A percentile compares a stretch with the other conserved stretches of the same genome.
Evolutionary conservation across 345 rosid genomes (phyloP).

Genomic region (Iberis pinnata): DNA sequence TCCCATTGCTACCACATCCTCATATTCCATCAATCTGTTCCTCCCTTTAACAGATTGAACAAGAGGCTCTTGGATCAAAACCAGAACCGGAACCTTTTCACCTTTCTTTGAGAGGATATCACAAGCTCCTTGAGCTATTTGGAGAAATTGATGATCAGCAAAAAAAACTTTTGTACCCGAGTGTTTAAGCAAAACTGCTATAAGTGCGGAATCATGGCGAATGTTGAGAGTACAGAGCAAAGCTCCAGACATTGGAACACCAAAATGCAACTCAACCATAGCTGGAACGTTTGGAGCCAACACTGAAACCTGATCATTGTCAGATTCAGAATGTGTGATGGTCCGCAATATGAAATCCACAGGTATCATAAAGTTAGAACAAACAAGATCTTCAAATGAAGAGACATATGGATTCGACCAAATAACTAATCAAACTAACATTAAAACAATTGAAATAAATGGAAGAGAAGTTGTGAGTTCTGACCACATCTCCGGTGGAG

Average conservation of each 20-base stretch:
- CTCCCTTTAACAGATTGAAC: slow-evolving; percentile 3
- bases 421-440: too few species aligned
- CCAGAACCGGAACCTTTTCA: slow-evolving; percentile 34
- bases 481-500: slow-evolving; percentile 47
- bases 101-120: slow-evolving; percentile 33
- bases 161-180: slow-evolving; percentile 56
- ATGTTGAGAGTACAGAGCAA: slow-evolving; percentile 67
- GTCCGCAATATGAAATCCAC: too few species aligned
- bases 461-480: slow-evolving; percentile 1
- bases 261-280: slow-evolving; percentile 77
- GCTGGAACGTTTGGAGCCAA: slow-evolving; percentile 74
- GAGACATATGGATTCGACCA: not conserved
- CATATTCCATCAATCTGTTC: slow-evolving; percentile 37
- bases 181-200: slow-evolving; percentile 49
- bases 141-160: slow-evolving; percentile 53
- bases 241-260: slow-evolving; percentile 78
- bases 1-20: slow-evolving; percentile 47
- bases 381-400: not conserved
- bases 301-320: slow-evolving; percentile 43
- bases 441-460: too few species aligned
- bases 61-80: slow-evolving; percentile 41
- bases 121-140: slow-evolving; percentile 50
- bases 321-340: too few species aligned
- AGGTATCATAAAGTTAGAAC: not conserved
- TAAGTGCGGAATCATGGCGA: slow-evolving; percentile 57